phyloP scores from a whole-genome alignment of 2,329 filamentous ascomycete species.

The Phialophora verrucosa region DNA sequence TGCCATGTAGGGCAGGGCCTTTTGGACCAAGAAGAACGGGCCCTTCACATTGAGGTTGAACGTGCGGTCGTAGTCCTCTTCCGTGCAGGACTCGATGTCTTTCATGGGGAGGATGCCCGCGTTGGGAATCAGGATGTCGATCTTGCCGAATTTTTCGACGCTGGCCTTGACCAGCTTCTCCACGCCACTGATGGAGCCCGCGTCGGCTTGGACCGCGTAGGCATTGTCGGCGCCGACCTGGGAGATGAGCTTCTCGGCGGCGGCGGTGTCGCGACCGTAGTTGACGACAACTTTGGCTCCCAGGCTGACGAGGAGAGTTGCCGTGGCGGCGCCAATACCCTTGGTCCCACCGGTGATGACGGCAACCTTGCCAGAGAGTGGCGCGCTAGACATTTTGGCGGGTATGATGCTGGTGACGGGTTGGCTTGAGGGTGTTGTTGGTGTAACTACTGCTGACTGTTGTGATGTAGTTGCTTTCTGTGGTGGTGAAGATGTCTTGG shows the following conservation, averaged over 20 bases:
- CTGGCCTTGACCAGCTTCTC: conserved; percentile 57
- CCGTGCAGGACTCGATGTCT: conserved; percentile 57
- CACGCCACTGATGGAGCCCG: conserved; percentile 53
- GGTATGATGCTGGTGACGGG: not conserved
- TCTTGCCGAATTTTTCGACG: conserved; percentile 58
- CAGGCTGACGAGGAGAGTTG: conserved; percentile 46
- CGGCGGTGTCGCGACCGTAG: conserved; percentile 63
- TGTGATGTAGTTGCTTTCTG: not conserved
- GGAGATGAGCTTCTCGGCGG: conserved; percentile 61
- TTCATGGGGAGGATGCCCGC: conserved; percentile 60
- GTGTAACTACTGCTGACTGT: not conserved
- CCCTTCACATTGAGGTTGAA: conserved; percentile 65
- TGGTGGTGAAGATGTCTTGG: not conserved
- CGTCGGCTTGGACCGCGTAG: conserved; percentile 62
- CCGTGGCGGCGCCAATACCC: conserved; percentile 50
- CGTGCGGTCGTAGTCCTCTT: conserved; percentile 57
- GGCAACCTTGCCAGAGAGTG: conserved; percentile 40
- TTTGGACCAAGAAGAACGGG: conserved; percentile 60
- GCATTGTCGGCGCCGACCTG: conserved; percentile 56
- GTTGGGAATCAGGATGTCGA: conserved; percentile 66
- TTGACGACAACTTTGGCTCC: conserved; percentile 56
- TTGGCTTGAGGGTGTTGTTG: not conserved
- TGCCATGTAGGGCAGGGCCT: conserved; percentile 59
- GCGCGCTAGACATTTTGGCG: conserved; percentile 23
- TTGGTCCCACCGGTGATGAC: conserved; percentile 51